These are phyloP conservation scores for Colletotrichum tabaci DNA, from an alignment of 2,329 filamentous ascomycete genomes.

Conservation along the genomic window DNA sequence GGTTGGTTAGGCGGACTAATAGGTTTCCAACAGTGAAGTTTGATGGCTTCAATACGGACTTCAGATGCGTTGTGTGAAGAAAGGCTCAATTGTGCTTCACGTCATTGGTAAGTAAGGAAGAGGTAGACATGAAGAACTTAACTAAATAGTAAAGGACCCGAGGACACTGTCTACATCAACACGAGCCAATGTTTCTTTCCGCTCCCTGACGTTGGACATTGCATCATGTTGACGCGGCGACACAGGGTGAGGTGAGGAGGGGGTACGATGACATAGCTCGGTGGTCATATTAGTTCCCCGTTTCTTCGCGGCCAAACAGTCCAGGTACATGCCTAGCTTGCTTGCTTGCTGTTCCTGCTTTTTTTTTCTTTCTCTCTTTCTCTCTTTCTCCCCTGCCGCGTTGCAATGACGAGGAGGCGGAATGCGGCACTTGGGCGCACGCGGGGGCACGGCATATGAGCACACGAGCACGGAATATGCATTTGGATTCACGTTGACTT, in stretches of 20 bases:
- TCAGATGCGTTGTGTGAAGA: too few relatives aligned
- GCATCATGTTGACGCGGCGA: constrained; percentile 7
- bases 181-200: too few relatives aligned
- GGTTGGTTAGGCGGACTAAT: background rate
- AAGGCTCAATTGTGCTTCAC: too few relatives aligned
- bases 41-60: background rate
- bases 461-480: background rate
- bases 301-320: background rate
- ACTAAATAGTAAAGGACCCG: background rate
- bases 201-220: background rate
- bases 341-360: too few relatives aligned
- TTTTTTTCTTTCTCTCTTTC: too few relatives aligned
- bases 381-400: background rate
- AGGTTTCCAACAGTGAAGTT: background rate
- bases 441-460: too few relatives aligned
- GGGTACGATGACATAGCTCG: background rate
- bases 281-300: background rate
- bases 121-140: background rate
- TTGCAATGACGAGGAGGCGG: background rate
- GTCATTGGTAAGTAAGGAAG: background rate
- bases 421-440: background rate
- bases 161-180: background rate
- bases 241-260: background rate
- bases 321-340: background rate
- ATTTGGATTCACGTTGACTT: background rate